phyloP scores from a whole-genome alignment of 331 rosid genomes.

The Rhamnella rubrinervis region DNA sequence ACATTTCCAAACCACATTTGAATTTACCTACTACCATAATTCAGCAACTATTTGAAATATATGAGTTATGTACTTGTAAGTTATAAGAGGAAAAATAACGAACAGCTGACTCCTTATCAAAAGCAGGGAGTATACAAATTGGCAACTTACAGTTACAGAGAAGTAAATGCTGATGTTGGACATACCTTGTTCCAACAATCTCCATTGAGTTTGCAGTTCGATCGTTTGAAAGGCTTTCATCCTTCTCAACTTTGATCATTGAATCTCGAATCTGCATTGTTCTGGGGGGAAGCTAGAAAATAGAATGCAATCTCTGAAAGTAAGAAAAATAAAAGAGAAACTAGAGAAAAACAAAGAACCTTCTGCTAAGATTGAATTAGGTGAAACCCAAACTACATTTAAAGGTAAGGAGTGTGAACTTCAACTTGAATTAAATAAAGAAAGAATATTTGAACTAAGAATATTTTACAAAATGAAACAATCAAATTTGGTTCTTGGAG shows the following conservation, averaged over 20 bases:
- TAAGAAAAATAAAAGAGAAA: neutral
- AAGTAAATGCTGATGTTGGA: constrained; percentile 1
- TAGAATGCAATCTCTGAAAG: neutral
- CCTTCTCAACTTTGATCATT: constrained; percentile 64
- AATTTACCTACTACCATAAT: no score
- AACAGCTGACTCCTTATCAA: neutral
- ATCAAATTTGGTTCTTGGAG: no score
- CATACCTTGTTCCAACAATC: constrained; percentile 73
- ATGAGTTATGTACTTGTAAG: no score
- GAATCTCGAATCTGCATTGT: constrained; percentile 66
- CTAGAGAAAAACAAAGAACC: neutral
- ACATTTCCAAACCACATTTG: no score
- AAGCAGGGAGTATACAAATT: neutral
- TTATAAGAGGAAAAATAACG: neutral
- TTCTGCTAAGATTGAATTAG: neutral
- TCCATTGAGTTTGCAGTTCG: constrained; percentile 58
- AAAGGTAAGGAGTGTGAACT: no score
- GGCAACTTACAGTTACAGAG: neutral
- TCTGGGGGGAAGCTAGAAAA: constrained; percentile 56
- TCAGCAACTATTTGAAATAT: no score
- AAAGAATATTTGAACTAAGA: no score
- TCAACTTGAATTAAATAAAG: no score
- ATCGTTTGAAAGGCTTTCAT: constrained; percentile 17
- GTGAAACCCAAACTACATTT: no score
- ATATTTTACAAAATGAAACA: no score